phyloP scores from a whole-genome alignment of 345 rosid genomes.

The Eucalyptus fibrosa region DNA sequence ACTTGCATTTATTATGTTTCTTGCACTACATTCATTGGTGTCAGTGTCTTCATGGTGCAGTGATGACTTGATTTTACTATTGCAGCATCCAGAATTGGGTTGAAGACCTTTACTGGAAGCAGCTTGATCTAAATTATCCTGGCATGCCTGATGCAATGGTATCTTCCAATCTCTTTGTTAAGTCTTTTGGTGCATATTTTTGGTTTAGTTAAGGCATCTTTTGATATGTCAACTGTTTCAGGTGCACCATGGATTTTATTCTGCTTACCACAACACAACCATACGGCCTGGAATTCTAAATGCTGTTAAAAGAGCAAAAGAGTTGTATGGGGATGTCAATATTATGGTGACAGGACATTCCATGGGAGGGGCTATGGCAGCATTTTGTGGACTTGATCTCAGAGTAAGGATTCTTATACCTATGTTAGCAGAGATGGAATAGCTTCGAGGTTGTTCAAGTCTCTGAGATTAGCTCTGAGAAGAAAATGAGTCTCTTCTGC shows the following conservation, averaged over 20 bases:
- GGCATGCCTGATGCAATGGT: slow-evolving; percentile 98
- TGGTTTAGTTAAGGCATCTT: not conserved
- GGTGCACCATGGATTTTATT: slow-evolving; percentile 96
- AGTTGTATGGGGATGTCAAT: slow-evolving; percentile 47
- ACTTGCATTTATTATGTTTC: not conserved
- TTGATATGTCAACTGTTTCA: not conserved
- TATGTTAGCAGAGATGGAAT: not conserved
- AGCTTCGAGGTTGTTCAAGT: not conserved
- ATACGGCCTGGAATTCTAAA: slow-evolving; percentile 64
- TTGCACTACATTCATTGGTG: not conserved
- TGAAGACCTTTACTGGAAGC: slow-evolving; percentile 91
- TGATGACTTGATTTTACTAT: not conserved
- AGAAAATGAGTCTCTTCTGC: not conserved
- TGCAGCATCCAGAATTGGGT: slow-evolving; percentile 94
- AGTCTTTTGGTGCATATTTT: not conserved
- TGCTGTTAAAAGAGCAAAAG: slow-evolving; percentile 50
- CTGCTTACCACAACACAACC: slow-evolving; percentile 89
- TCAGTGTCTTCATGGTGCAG: not conserved
- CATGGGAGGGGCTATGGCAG: slow-evolving; percentile 98
- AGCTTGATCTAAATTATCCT: slow-evolving; percentile 90
- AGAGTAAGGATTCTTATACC: slow-evolving; percentile 19
- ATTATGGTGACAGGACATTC: slow-evolving; percentile 98
- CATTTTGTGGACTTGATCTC: slow-evolving; percentile 90
- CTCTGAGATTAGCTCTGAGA: not conserved
- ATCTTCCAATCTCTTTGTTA: not conserved